A percentile compares a stretch with the other conserved stretches of the same genome.
phyloP scores from a whole-genome alignment of 2,329 filamentous ascomycete genomes.

The Hypoxylon sp. region DNA sequence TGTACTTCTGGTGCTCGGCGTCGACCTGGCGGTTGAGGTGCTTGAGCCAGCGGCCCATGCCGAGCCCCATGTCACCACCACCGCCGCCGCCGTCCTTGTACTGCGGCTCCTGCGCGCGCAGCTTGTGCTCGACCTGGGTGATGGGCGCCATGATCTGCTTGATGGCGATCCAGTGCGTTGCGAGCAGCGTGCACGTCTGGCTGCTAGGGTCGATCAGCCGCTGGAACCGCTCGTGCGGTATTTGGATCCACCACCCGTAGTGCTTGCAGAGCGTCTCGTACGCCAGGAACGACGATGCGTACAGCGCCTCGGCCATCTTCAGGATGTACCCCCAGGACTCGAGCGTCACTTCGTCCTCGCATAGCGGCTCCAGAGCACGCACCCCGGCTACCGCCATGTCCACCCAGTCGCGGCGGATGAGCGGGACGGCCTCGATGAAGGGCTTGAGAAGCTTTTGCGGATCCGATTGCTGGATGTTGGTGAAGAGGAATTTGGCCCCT shows the following conservation, averaged over 20 bases:
- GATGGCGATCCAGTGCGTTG: constrained; percentile 69
- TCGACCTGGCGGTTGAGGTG: constrained; percentile 66
- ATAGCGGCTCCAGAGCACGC: constrained; percentile 61
- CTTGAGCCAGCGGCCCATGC: constrained; percentile 66
- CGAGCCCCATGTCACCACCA: constrained; percentile 55
- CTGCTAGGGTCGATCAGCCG: constrained; percentile 64
- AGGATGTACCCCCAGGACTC: constrained; percentile 63
- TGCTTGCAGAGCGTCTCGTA: constrained; percentile 66
- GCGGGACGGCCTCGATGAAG: constrained; percentile 62
- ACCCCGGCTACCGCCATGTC: constrained; percentile 65
- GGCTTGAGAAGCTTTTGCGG: constrained; percentile 61
- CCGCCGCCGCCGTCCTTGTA: constrained; percentile 23
- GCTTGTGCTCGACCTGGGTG: constrained; percentile 58
- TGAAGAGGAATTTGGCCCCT: constrained; percentile 66
- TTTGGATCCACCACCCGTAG: constrained; percentile 71
- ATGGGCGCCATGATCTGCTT: constrained; percentile 69
- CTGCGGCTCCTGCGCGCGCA: constrained; percentile 34
- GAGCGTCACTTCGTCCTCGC: constrained; percentile 60
- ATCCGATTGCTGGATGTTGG: constrained; percentile 61
- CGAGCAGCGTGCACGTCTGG: constrained; percentile 64
- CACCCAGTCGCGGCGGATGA: constrained; percentile 62
- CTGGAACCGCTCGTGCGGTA: constrained; percentile 68
- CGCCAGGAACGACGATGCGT: constrained; percentile 64
- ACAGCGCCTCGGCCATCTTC: constrained; percentile 66
- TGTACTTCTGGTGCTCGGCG: constrained; percentile 62